A percentile compares a stretch with the other conserved stretches of the same genome.
These are phyloP conservation scores for Solanum arcanum DNA, from an alignment of 257 asterid genomes.

Conservation along the genomic window DNA sequence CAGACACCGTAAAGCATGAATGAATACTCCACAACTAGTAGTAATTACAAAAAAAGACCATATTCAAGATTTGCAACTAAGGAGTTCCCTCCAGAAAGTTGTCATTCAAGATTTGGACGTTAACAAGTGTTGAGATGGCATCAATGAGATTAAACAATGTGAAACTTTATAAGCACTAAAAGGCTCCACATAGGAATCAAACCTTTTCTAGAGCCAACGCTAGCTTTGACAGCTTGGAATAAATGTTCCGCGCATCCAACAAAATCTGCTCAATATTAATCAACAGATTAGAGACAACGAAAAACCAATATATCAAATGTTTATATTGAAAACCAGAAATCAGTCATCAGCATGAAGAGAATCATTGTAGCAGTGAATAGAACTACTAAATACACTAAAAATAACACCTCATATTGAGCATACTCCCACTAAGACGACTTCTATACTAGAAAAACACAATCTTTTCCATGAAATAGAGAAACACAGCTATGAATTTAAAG, in stretches of 20 bases:
- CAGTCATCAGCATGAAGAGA: neutral
- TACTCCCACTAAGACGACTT: neutral
- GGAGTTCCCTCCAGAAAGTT: neutral
- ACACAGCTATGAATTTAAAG: neutral
- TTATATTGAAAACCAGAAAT: neutral
- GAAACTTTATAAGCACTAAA: neutral
- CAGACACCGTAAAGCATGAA: neutral
- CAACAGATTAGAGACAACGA: neutral
- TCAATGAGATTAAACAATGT: neutral
- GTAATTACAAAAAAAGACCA: neutral
- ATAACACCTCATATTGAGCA: neutral
- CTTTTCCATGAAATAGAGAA: neutral
- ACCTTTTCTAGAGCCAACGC: constrained; percentile 97
- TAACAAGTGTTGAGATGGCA: neutral
- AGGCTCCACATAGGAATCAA: neutral
- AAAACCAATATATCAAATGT: neutral
- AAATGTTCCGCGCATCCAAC: constrained; percentile 66
- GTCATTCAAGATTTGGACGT: neutral
- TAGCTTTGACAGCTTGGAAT: constrained; percentile 75
- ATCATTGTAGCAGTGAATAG: neutral
- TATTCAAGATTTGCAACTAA: neutral
- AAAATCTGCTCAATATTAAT: constrained; percentile 48
- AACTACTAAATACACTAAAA: neutral
- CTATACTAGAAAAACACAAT: neutral
- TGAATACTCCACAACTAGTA: constrained; percentile 1